phyloP scores from a whole-genome alignment of 768 basidiomycete species.

The Rhodosporidiobolus odoratus region DNA sequence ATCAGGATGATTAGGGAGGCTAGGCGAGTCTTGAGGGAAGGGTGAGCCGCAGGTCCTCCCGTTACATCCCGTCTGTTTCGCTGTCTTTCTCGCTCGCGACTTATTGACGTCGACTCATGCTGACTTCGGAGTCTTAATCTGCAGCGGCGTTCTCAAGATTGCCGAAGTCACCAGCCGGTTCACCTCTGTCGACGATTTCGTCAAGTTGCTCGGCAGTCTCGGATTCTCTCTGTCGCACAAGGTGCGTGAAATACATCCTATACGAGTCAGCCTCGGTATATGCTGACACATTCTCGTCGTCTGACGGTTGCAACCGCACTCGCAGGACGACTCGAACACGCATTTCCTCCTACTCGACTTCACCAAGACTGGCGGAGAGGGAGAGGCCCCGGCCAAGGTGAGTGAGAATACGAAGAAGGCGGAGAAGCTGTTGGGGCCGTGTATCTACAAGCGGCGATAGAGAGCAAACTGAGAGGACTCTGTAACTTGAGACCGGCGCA shows the following conservation, averaged over 20 bases:
- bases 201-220: slow-evolving; percentile 57
- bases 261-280: not conserved
- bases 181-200: slow-evolving; percentile 62
- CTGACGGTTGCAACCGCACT: too few species aligned
- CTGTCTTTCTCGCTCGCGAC: slow-evolving; percentile 19
- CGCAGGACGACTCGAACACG: slow-evolving; percentile 70
- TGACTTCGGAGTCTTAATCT: too few species aligned
- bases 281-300: not conserved
- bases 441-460: slow-evolving; percentile 89
- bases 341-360: slow-evolving; percentile 84
- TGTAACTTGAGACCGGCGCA: not conserved
- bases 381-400: slow-evolving; percentile 9
- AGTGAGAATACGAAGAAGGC: slow-evolving; percentile 56
- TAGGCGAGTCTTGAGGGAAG: slow-evolving; percentile 75
- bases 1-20: slow-evolving; percentile 80
- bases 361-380: slow-evolving; percentile 54
- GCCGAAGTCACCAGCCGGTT: slow-evolving; percentile 88
- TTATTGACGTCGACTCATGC: not conserved
- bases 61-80: not conserved
- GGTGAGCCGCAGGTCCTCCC: slow-evolving; percentile 53
- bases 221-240: slow-evolving; percentile 70
- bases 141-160: slow-evolving; percentile 72
- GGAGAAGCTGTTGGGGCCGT: slow-evolving; percentile 68
- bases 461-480: too few species aligned
- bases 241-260: slow-evolving; percentile 52